Conservation (phyloP, 2,329 filamentous ascomycete species). For the Epichloe elymi region DNA sequence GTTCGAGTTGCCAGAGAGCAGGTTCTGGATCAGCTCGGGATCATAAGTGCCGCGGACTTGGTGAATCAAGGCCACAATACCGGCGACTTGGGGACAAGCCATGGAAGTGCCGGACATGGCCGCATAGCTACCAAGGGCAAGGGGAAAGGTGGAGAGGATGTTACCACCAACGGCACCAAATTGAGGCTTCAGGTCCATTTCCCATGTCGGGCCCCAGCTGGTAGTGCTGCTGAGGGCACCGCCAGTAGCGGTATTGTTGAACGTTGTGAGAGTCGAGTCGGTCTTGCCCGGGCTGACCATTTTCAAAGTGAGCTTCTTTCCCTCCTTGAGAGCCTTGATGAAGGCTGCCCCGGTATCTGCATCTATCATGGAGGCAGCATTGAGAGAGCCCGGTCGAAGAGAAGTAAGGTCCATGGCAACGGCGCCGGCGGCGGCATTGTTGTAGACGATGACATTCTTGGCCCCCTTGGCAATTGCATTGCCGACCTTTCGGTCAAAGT, state of each 20-base stretch:
- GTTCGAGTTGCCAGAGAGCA: conserved; percentile 35
- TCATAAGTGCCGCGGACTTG: conserved; percentile 37
- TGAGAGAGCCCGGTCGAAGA: conserved; percentile 15
- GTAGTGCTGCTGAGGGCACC: conserved; percentile 40
- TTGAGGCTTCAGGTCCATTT: conserved; percentile 43
- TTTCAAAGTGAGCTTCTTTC: conserved; percentile 28
- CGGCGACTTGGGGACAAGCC: conserved; percentile 43
- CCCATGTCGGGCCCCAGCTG: conserved; percentile 49
- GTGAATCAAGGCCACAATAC: conserved; percentile 39
- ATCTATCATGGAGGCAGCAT: conserved; percentile 28
- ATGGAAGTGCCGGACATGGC: conserved; percentile 47
- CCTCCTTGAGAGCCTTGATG: conserved; percentile 28
- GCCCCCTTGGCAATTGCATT: conserved; percentile 42
- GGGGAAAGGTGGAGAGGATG: conserved; percentile 45
- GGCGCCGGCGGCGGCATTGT: conserved; percentile 29
- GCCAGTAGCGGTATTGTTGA: conserved; percentile 21
- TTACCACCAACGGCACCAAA: conserved; percentile 41
- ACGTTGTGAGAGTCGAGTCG: conserved; percentile 18
- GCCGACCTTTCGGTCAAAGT: conserved; percentile 38
- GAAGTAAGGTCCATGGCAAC: conserved; percentile 18
- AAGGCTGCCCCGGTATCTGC: conserved; percentile 28
- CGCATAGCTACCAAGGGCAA: conserved; percentile 32
- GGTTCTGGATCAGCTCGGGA: conserved; percentile 34
- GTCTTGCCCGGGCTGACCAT: conserved; percentile 29
- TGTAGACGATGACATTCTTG: conserved; percentile 49